These are phyloP conservation scores for Aspergillus fructus DNA, from an alignment of 2,329 filamentous ascomycete genomes.

Conservation along the genomic window DNA sequence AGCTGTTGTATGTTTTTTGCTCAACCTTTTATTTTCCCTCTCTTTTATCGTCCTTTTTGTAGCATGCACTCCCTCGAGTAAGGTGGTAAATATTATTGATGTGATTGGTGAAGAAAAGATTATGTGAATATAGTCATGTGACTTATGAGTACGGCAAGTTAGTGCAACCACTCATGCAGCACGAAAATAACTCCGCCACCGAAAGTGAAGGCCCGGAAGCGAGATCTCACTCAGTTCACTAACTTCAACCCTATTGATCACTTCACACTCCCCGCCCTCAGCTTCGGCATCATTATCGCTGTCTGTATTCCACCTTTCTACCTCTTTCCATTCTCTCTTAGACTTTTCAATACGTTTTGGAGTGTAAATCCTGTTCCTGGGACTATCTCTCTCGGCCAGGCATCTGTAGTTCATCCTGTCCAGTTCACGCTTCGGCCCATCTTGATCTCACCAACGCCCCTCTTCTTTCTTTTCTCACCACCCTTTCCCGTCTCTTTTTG, in stretches of 20 bases:
- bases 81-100: too few species aligned
- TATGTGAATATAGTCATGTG: not conserved
- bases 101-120: not conserved
- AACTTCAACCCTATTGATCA: not conserved
- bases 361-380: slow-evolving; percentile 17
- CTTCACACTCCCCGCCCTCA: not conserved
- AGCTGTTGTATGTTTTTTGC: too few species aligned
- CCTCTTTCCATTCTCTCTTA: slow-evolving; percentile 1
- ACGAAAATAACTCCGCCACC: slow-evolving; percentile 6
- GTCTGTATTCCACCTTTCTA: slow-evolving; percentile 1
- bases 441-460: not conserved
- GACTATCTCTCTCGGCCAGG: slow-evolving; percentile 13
- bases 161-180: not conserved
- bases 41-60: too few species aligned
- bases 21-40: too few species aligned
- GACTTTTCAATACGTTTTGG: slow-evolving; percentile 11
- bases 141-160: not conserved
- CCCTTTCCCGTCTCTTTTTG: slow-evolving; percentile 12
- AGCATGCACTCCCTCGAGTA: too few species aligned
- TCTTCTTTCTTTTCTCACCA: slow-evolving; percentile 4
- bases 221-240: not conserved
- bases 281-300: not conserved
- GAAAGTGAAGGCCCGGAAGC: slow-evolving; percentile 1
- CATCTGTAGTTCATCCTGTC: slow-evolving; percentile 18
- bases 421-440: slow-evolving; percentile 13